Evolutionary conservation across 495 filamentous ascomycete genomes (phyloP), one percentile per base, ranked within the genome.

Genomic region (Chlorociboria aeruginascens): DNA sequence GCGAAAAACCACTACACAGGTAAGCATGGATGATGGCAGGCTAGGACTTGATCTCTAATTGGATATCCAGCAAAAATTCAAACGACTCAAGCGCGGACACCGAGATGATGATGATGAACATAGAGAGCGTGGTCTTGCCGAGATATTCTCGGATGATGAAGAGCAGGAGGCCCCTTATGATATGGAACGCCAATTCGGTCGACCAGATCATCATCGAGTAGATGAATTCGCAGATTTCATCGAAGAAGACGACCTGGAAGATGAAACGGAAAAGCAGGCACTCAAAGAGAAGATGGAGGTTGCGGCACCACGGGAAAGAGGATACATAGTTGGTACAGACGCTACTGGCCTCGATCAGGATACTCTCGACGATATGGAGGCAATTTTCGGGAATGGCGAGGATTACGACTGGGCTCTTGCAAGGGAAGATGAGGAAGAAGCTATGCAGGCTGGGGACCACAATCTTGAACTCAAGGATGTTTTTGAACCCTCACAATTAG

Each of bases 191-290:
- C 70, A 76, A 43, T 68, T 70, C 25, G 61, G 69, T 49, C 62
- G 64, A 32, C 64, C 73, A 57, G 63, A 74, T 58, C 60, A 62
- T 68, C 56, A 53, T n/a, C 64, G 76, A 40, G 77, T 75, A 20
- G 86, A 95, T 60, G 92, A 98, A 59, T 89, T 97, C 58, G 92
- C 85, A 44, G 92, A 89, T 60, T 98, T 98, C 67, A 98, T 98
- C 58, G 90, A 96, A 57, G 86, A 95, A 51, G 92, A 96, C 54
- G 89, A 84, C 45, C 83, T 89, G 34, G 88, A 87, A 49, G 89
- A 95, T 50, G 88, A 92, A 46, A 86, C 77, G 35, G 77, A 90
- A 54, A 70, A 74, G 14, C 79, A 81, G 43, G 79, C 76, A 38
- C 75, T 85, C 49, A 80, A 83, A 43, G 92, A 96, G 58, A 92